These are phyloP conservation scores for Taphrina communis DNA, from an alignment of 1,139 yeast genomes.

Conservation along the genomic window DNA sequence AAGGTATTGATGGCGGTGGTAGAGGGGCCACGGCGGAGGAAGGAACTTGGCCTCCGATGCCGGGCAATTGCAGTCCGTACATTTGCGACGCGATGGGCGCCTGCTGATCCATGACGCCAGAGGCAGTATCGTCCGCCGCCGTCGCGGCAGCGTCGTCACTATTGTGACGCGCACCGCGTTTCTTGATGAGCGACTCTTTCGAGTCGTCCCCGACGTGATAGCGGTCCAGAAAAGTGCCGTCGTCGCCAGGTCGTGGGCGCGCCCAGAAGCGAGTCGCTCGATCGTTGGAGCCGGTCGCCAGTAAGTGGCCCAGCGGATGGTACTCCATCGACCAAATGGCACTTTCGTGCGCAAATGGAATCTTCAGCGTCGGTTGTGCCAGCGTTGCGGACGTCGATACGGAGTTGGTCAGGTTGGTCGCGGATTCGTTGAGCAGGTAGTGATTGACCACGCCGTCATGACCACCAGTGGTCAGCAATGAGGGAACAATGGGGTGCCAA, in stretches of 20 bases:
- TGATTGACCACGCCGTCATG: conserved; percentile 87
- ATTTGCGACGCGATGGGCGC: conserved; percentile 23
- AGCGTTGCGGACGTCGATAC: conserved; percentile 41
- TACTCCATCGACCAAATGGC: conserved; percentile 88
- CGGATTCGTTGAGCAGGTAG: conserved; percentile 63
- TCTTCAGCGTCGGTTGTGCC: conserved; percentile 53
- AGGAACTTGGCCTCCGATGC: conserved; percentile 29
- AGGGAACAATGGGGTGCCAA: conserved; percentile 91
- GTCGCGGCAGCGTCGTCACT: conserved; percentile 35
- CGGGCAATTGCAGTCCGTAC: conserved; percentile 17
- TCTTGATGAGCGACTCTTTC: conserved; percentile 30
- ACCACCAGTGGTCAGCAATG: conserved; percentile 81
- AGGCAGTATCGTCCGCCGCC: conserved; percentile 20
- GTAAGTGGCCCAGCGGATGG: conserved; percentile 90
- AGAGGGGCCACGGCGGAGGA: conserved; percentile 9
- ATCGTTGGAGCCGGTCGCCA: conserved; percentile 93
- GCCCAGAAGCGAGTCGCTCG: conserved; percentile 95
- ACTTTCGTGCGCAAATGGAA: conserved; percentile 93
- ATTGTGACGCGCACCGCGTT: conserved; percentile 15
- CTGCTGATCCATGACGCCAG: conserved; percentile 36
- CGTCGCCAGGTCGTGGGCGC: conserved; percentile 88
- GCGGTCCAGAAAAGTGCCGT: conserved; percentile 79
- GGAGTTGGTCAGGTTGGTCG: conserved; percentile 42
- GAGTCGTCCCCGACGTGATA: conserved; percentile 56
- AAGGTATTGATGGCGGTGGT: not conserved